Evolutionary conservation across 208 protist genomes (phyloP).

Genomic region (Trypanosoma boissoni): DNA sequence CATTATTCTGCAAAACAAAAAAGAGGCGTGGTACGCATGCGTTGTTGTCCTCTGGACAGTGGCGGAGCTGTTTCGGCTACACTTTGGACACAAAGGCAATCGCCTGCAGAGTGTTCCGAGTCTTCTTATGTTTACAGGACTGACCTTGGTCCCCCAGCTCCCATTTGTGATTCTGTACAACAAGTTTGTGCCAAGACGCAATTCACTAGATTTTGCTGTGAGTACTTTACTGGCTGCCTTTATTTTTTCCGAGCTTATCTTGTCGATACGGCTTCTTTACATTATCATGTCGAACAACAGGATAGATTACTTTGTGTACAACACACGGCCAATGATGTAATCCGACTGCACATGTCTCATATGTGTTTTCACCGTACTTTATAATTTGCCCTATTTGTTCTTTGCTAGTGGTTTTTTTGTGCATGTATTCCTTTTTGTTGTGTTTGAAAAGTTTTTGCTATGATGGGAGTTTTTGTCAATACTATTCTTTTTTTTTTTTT

Average conservation of each 20-base stretch:
- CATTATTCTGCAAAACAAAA: slow-evolving; percentile 9
- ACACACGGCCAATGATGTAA: neutral
- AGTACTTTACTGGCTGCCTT: slow-evolving; percentile 62
- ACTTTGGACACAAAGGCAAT: slow-evolving; percentile 48
- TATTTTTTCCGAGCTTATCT: slow-evolving; percentile 37
- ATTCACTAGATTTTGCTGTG: slow-evolving; percentile 58
- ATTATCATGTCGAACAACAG: slow-evolving; percentile 57
- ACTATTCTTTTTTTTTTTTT: neutral
- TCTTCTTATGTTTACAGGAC: slow-evolving; percentile 41
- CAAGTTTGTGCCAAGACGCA: slow-evolving; percentile 34
- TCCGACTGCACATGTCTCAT: neutral
- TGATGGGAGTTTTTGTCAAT: neutral
- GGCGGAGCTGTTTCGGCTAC: slow-evolving; percentile 44
- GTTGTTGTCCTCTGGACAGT: slow-evolving; percentile 48
- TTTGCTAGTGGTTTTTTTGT: slow-evolving; percentile 8
- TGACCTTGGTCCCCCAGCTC: slow-evolving; percentile 61
- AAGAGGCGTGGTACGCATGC: slow-evolving; percentile 42
- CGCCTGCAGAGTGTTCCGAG: slow-evolving; percentile 36
- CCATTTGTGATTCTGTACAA: slow-evolving; percentile 42
- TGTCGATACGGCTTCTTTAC: slow-evolving; percentile 26
- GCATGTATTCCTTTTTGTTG: neutral
- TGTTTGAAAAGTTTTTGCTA: neutral
- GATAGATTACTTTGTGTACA: slow-evolving; percentile 68
- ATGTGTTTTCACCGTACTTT: neutral
- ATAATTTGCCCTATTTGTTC: neutral